Conservation (phyloP, 1,139 yeast species). For the Kluyveromyces marxianus region DNA sequence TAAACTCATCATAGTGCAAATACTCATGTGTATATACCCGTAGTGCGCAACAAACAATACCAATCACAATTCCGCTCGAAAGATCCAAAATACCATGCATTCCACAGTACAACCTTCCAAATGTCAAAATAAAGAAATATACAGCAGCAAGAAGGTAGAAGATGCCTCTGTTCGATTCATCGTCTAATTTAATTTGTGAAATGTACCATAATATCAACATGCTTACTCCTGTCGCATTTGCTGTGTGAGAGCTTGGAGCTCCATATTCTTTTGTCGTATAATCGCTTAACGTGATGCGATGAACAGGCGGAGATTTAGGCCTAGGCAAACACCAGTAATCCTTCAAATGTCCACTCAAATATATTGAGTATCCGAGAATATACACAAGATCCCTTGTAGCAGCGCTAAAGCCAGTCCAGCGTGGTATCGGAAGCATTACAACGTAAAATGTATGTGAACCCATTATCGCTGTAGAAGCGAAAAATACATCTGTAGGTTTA, state of each 20-base stretch:
- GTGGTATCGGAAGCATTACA: conserved; percentile 73
- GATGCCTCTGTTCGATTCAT: neutral
- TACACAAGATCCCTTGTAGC: conserved; percentile 64
- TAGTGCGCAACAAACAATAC: conserved; percentile 40
- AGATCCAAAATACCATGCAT: conserved; percentile 94
- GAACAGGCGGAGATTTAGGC: conserved; percentile 87
- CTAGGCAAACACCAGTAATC: conserved; percentile 87
- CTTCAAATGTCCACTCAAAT: conserved; percentile 66
- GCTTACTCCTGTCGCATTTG: conserved; percentile 82
- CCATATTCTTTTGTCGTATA: conserved; percentile 93
- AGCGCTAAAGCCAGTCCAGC: conserved; percentile 69
- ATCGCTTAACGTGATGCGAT: conserved; percentile 80
- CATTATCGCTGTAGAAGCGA: conserved; percentile 82
- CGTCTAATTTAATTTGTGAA: conserved; percentile 7
- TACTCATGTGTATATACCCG: conserved; percentile 29
- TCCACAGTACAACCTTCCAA: conserved; percentile 89
- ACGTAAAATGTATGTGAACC: conserved; percentile 95
- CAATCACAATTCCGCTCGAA: conserved; percentile 56
- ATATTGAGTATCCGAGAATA: conserved; percentile 77
- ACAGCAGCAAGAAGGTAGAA: conserved; percentile 22
- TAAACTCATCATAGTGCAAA: conserved; percentile 22
- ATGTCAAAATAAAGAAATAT: conserved; percentile 60
- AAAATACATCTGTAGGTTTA: conserved; percentile 59
- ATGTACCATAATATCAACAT: conserved; percentile 18
- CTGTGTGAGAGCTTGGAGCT: conserved; percentile 87